phyloP scores from a whole-genome alignment of 1,139 yeast species.

The Pichia sp. region DNA sequence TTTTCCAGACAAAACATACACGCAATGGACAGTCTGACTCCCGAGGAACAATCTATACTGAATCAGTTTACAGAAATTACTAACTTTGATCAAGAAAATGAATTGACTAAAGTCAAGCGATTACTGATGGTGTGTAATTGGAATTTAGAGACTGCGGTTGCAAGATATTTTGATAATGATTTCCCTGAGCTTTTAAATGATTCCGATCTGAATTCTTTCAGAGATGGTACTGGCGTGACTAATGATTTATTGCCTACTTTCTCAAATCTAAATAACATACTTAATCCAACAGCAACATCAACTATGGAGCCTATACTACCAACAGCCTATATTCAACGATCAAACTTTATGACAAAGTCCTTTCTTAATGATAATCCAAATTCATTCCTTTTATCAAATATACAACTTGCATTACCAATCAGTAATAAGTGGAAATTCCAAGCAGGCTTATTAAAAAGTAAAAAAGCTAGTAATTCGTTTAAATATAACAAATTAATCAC shows the following conservation, averaged over 20 bases:
- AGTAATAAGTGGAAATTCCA: slow-evolving; percentile 31
- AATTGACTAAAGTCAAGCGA: slow-evolving; percentile 33
- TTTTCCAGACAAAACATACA: neutral
- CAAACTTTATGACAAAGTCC: slow-evolving; percentile 1
- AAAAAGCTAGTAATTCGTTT: neutral
- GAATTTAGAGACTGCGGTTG: slow-evolving; percentile 46
- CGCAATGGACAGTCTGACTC: slow-evolving; percentile 19
- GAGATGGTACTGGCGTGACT: neutral
- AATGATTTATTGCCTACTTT: neutral
- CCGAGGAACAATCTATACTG: slow-evolving; percentile 26
- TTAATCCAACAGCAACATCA: neutral
- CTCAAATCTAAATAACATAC: neutral
- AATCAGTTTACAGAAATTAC: slow-evolving; percentile 43
- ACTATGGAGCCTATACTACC: neutral
- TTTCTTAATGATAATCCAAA: slow-evolving; percentile 30
- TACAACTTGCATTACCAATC: slow-evolving; percentile 36
- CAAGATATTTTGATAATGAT: slow-evolving; percentile 43
- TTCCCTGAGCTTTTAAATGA: slow-evolving; percentile 31
- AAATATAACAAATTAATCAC: slow-evolving; percentile 13
- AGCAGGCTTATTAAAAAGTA: slow-evolving; percentile 19
- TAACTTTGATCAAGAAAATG: slow-evolving; percentile 34
- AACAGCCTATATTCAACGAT: neutral
- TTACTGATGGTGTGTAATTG: slow-evolving; percentile 40
- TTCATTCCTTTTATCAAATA: slow-evolving; percentile 21
- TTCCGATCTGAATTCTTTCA: neutral